Evolutionary conservation across 192 early-diverging fungal species (phyloP).

Genomic region (Podochytrium sp.): DNA sequence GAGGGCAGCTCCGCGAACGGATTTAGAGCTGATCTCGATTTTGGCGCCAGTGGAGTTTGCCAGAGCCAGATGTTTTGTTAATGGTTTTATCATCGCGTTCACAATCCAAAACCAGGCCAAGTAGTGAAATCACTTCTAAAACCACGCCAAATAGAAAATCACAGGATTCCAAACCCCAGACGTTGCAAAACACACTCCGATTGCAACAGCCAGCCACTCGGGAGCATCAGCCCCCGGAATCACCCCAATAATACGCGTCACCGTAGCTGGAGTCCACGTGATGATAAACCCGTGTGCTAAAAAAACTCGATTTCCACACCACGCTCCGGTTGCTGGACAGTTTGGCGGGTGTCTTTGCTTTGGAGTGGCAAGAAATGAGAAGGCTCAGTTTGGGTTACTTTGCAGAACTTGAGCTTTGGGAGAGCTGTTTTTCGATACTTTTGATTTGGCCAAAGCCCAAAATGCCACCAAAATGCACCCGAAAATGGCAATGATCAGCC

Average conservation of each 20-base stretch:
- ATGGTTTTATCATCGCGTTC: too few species aligned
- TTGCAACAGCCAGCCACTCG: background rate
- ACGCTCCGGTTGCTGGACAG: conserved; percentile 12
- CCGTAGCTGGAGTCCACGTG: conserved; percentile 6
- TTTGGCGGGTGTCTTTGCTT: too few species aligned
- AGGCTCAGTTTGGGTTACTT: too few species aligned
- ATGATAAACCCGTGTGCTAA: conserved; percentile 1
- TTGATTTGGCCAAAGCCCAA: background rate
- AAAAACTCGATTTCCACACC: background rate
- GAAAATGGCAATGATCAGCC: background rate
- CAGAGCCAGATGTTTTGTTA: too few species aligned
- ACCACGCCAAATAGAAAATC: conserved; percentile 8
- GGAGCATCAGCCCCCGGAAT: background rate
- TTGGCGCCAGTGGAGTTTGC: too few species aligned
- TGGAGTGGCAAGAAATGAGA: background rate
- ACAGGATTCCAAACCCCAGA: conserved; percentile 18
- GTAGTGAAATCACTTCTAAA: too few species aligned
- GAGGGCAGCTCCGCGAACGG: too few species aligned
- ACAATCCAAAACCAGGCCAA: too few species aligned
- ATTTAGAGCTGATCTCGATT: too few species aligned
- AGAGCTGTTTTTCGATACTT: background rate
- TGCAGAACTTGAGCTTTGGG: background rate
- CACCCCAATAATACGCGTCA: background rate
- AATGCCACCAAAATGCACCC: background rate
- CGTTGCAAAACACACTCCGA: background rate